phyloP scores from a whole-genome alignment of 139 green algal species.

The Chlorella sp. region DNA sequence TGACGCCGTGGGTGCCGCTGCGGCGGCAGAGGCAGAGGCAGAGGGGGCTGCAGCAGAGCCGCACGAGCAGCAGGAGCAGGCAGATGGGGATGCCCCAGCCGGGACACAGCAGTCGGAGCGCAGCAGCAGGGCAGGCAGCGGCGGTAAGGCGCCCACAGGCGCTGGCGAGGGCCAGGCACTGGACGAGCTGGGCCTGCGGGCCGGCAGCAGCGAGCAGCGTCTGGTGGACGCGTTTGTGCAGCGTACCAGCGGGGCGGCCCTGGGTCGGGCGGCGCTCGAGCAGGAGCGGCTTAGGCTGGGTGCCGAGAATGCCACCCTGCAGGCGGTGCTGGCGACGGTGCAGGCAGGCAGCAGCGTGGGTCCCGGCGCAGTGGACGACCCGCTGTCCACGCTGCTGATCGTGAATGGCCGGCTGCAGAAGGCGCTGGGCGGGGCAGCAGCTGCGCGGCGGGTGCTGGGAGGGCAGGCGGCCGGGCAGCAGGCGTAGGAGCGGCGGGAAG shows the following conservation, averaged over 20 bases:
- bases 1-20: constrained; percentile 75
- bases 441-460: neutral
- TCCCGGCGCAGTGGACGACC: constrained; percentile 82
- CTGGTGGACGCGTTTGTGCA: constrained; percentile 8
- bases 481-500: too few relatives aligned
- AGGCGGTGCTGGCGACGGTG: constrained; percentile 75
- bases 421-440: neutral
- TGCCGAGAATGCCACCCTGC: constrained; percentile 82
- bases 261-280: constrained; percentile 76
- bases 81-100: neutral
- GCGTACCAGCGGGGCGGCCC: constrained; percentile 37
- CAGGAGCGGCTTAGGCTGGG: constrained; percentile 75
- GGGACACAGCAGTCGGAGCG: neutral
- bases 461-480: neutral
- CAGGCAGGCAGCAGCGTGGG: constrained; percentile 81
- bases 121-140: neutral
- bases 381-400: constrained; percentile 86
- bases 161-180: neutral
- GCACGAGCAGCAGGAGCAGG: neutral
- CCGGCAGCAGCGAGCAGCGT: constrained; percentile 18
- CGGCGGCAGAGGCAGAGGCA: neutral
- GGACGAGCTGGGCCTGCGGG: constrained; percentile 5
- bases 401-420: constrained; percentile 84
- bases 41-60: neutral
- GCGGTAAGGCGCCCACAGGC: neutral